Conservation (phyloP, 495 filamentous ascomycete genomes). For the Cercophora scortea region DNA sequence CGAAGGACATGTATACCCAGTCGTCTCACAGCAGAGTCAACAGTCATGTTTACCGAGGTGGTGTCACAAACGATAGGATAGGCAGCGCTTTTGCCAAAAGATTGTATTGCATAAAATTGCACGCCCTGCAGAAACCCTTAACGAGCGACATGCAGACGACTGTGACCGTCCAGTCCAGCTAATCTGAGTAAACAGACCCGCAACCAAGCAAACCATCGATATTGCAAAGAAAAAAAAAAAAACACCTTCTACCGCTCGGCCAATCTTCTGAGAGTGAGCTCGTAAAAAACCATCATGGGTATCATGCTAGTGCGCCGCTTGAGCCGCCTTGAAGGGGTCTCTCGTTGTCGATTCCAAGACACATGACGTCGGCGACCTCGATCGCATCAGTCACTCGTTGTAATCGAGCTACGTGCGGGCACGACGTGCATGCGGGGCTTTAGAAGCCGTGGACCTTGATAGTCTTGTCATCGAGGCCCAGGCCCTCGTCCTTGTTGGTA, state of each 20-base stretch:
- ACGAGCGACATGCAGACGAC: conserved; percentile 18
- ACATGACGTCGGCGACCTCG: neutral
- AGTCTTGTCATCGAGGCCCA: conserved; percentile 88
- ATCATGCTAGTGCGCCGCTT: conserved; percentile 21
- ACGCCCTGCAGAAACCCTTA: conserved; percentile 12
- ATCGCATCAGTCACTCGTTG: conserved; percentile 10
- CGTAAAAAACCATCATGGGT: conserved; percentile 15
- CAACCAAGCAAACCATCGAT: conserved; percentile 15
- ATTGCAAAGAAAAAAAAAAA: conserved; percentile 9
- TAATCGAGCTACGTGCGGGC: conserved; percentile 14
- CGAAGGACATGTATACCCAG: too few relatives aligned
- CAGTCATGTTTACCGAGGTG: neutral
- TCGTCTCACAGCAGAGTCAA: neutral
- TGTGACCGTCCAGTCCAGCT: conserved; percentile 6
- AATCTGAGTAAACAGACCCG: neutral
- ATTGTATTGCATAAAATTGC: conserved; percentile 17
- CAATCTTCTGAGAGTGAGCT: conserved; percentile 8
- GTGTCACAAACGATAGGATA: neutral
- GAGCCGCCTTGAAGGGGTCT: neutral
- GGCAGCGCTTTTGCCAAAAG: conserved; percentile 1
- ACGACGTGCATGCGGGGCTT: conserved; percentile 33
- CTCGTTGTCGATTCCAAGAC: neutral
- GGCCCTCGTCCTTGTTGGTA: conserved; percentile 85
- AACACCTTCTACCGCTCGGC: conserved; percentile 4
- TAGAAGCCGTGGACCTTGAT: conserved; percentile 93